Evolutionary conservation across 2,329 filamentous ascomycete genomes (phyloP).

Genomic region (Ascochyta koolunga): DNA sequence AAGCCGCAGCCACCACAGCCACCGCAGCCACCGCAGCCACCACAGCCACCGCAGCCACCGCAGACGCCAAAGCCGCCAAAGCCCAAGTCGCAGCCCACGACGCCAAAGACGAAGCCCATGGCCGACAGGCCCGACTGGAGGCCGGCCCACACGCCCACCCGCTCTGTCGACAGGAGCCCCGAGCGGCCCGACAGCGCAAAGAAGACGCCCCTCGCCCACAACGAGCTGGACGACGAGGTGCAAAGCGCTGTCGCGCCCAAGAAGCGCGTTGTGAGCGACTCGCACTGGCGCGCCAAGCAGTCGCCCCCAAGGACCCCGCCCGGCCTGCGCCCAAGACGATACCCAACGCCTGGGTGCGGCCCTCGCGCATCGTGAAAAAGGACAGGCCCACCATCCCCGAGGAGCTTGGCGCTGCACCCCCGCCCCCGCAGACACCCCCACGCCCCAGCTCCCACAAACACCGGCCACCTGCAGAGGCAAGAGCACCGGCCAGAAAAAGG

Average conservation of each 20-base stretch:
- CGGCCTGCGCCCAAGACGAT: slow-evolving; percentile 44
- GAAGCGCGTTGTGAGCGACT: slow-evolving; percentile 92
- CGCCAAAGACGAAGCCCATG: slow-evolving; percentile 32
- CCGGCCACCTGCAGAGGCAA: slow-evolving; percentile 36
- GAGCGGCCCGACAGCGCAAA: slow-evolving; percentile 41
- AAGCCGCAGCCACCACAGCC: background rate
- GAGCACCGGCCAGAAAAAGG: slow-evolving; percentile 34
- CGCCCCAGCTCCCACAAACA: slow-evolving; percentile 25
- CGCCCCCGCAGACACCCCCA: slow-evolving; percentile 20
- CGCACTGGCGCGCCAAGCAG: slow-evolving; percentile 75
- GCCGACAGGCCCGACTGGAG: slow-evolving; percentile 39
- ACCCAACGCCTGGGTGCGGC: slow-evolving; percentile 48
- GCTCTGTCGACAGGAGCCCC: slow-evolving; percentile 32
- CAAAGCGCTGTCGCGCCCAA: slow-evolving; percentile 71
- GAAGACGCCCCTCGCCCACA: slow-evolving; percentile 39
- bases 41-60: no score
- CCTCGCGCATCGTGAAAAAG: slow-evolving; percentile 37
- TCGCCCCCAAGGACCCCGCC: slow-evolving; percentile 42
- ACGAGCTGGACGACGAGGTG: slow-evolving; percentile 52
- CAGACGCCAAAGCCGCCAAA: slow-evolving; percentile 3
- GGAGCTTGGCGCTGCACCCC: slow-evolving; percentile 9
- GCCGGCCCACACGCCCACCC: slow-evolving; percentile 32
- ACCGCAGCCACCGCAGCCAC: background rate
- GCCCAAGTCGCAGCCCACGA: slow-evolving; percentile 24
- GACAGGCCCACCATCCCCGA: slow-evolving; percentile 15